phyloP scores from a whole-genome alignment of 192 early-diverging fungal species.

The Lunasporangiospora selenospora region DNA sequence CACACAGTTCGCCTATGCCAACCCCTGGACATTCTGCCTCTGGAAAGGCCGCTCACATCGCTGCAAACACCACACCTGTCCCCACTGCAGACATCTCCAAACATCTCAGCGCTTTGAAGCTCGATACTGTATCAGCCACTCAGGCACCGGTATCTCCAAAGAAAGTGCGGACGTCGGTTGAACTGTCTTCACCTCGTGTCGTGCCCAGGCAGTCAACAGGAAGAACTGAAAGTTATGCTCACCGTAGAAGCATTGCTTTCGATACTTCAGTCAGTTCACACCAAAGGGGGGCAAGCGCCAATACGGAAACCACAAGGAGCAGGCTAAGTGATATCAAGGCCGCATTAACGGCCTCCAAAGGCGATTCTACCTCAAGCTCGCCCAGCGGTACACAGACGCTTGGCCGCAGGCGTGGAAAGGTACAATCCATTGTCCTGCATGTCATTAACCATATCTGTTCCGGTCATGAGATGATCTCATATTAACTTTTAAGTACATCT shows the following conservation, averaged over 20 bases:
- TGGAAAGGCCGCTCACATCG: slow-evolving; percentile 29
- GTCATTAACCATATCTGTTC: too few species aligned
- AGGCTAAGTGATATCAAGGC: too few species aligned
- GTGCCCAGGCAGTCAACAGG: slow-evolving; percentile 7
- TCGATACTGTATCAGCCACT: slow-evolving; percentile 16
- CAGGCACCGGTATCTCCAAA: slow-evolving; percentile 9
- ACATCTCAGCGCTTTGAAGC: slow-evolving; percentile 26
- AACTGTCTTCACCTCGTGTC: background rate
- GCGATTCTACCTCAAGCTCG: too few species aligned
- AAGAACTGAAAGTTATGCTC: background rate
- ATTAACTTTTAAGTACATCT: background rate
- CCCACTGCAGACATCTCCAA: slow-evolving; percentile 35
- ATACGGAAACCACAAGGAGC: too few species aligned
- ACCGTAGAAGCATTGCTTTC: slow-evolving; percentile 41
- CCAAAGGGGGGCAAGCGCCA: too few species aligned
- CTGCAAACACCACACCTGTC: slow-evolving; percentile 35
- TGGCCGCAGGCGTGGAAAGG: slow-evolving; percentile 48
- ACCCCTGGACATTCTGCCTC: too few species aligned
- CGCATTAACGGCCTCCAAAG: too few species aligned
- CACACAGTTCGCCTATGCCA: slow-evolving; percentile 21
- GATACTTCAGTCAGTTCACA: slow-evolving; percentile 19
- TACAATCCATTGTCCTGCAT: too few species aligned
- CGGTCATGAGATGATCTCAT: too few species aligned
- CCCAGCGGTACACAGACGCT: too few species aligned
- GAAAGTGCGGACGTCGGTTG: too few species aligned